Evolutionary conservation across 108 stramenopile genomes (phyloP).

Genomic region (Conticribra guillardii): DNA sequence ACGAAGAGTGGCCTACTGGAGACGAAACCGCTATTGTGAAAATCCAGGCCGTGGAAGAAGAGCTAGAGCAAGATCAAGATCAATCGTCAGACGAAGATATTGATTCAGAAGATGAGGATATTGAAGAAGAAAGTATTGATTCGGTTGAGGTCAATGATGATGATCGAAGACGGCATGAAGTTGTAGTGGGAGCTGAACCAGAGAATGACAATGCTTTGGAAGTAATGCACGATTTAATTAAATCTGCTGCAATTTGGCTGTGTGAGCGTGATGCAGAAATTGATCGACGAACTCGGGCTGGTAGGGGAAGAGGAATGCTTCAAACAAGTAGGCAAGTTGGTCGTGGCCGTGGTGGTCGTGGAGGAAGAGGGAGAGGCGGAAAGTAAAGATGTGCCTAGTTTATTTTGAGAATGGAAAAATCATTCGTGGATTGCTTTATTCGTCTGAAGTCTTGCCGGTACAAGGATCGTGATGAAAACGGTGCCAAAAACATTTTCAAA

Average conservation of each 20-base stretch:
- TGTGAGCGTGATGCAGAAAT: constrained; percentile 68
- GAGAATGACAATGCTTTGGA: constrained; percentile 30
- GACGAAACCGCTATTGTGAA: constrained; percentile 13
- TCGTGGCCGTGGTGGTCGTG: constrained; percentile 1
- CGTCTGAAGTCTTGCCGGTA: too few relatives aligned
- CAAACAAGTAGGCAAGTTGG: constrained; percentile 3
- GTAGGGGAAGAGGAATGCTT: constrained; percentile 5
- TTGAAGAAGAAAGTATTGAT: constrained; percentile 26
- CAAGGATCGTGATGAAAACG: too few relatives aligned
- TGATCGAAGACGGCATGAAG: background rate
- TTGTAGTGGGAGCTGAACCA: constrained; percentile 45
- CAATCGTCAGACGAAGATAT: constrained; percentile 16
- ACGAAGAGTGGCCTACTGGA: constrained; percentile 55
- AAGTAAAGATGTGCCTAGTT: too few relatives aligned
- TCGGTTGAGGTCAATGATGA: constrained; percentile 17
- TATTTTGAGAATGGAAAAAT: too few relatives aligned
- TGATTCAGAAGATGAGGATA: constrained; percentile 5
- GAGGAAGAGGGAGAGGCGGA: constrained; percentile 16
- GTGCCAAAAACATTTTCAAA: too few relatives aligned
- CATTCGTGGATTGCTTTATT: too few relatives aligned
- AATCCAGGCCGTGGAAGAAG: background rate
- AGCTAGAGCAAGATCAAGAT: background rate
- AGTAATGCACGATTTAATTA: constrained; percentile 74
- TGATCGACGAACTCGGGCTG: constrained; percentile 21
- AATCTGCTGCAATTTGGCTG: constrained; percentile 83